Base-by-base conservation (phyloP, 306 rosid species). In the Prunus padus region DNA sequence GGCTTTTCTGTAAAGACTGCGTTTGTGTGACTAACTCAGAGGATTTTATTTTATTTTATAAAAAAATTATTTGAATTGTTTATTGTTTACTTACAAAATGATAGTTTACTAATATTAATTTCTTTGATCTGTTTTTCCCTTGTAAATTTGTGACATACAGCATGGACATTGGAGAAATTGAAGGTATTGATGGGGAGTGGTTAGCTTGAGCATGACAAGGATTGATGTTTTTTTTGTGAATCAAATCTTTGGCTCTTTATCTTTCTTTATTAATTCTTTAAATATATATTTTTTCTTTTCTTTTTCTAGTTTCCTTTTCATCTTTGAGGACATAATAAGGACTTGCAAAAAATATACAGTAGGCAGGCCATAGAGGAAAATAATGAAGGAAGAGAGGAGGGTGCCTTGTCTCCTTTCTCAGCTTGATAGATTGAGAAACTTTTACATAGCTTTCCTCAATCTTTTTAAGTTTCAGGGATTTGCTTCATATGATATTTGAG, bases 111-210 rank as follows among this genome's bases (percentile, higher is more conserved):
- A 37, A 37, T 37, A 37, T 37, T 37, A 37, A 37, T 25, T 11
- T 55, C 47, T 54, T 76, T 81, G 49, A 74, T 60, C 25, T 0
- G 19, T 61, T 55, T 45, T 65, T 10, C 10, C 40, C 25, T 74
- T 14, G 42, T 23, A 40, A 64, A 37, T 62, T 64, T 55, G 67
- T 75, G 80, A 67, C 54, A 31, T 67, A 67, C 96, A 96, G 98
- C 82, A 77, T 92, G 91, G 98, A 92, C 63, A 88, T 89, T 73
- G 96, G 90, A 87, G 91, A 96, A 78, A 85, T 92, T 85, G 97
- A 95, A 79, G 85, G 87, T 56, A 76, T 92, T 82, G 96, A 87
- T 74, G 96, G 83, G 20, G 96, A 90, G 55, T 92, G 99, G 99
- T 76, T 90, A 84, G 84, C 87, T 16, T 92, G 89, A 84, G 86